Conservation (phyloP, 805 yeast genomes). For the Metschnikowia gelsemii region DNA sequence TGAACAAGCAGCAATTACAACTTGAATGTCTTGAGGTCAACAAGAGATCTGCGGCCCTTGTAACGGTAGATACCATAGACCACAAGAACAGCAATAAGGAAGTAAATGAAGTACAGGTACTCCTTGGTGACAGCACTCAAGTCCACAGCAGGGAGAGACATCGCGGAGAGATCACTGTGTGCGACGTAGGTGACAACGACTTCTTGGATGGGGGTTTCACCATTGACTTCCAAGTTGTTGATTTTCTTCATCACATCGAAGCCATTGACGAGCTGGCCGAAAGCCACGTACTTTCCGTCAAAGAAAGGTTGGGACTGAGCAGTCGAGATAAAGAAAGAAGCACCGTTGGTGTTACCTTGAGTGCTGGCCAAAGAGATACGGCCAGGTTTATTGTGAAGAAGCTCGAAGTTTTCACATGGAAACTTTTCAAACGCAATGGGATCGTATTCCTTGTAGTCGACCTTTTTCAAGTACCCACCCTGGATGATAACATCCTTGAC, state of each 20-base stretch:
- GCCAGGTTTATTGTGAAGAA: constrained; percentile 30
- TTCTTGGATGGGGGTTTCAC: constrained; percentile 12
- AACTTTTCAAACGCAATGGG: constrained; percentile 24
- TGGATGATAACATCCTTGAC: constrained; percentile 40
- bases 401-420: constrained; percentile 27
- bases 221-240: constrained; percentile 11
- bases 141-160: constrained; percentile 5
- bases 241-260: constrained; percentile 19
- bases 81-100: constrained; percentile 5
- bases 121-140: constrained; percentile 12
- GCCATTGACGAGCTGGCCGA: constrained; percentile 29
- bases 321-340: constrained; percentile 27
- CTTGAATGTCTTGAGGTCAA: constrained; percentile 17
- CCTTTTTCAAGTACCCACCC: constrained; percentile 32
- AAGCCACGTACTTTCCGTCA: constrained; percentile 28
- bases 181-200: constrained; percentile 9
- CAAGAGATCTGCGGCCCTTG: constrained; percentile 16
- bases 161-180: constrained; percentile 5
- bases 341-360: constrained; percentile 27
- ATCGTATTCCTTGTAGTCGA: constrained; percentile 21
- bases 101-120: constrained; percentile 16
- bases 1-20: too few species aligned
- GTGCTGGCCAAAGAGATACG: constrained; percentile 34
- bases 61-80: constrained; percentile 9
- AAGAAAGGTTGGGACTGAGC: constrained; percentile 14